Percentiles rank a stretch among this genome's conserved stretches.
Conservation (phyloP, 768 basidiomycete genomes). For the Lentinula guzmanii region DNA sequence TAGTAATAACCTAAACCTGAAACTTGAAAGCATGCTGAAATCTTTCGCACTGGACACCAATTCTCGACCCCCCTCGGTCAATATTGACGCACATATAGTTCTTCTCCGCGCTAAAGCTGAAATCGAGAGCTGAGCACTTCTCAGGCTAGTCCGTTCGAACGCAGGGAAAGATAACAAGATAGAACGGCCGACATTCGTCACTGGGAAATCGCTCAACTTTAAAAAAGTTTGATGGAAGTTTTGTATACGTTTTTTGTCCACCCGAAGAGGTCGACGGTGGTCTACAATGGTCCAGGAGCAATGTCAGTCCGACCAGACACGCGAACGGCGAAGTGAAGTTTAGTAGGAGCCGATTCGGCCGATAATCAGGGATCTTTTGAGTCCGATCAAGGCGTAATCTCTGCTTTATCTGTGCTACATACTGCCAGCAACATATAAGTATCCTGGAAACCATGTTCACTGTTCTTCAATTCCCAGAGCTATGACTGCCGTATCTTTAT, state of each 20-base stretch:
- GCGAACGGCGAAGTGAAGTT: neutral
- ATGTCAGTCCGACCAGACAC: neutral
- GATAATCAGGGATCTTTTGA: neutral
- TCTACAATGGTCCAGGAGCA: neutral
- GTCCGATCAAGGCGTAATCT: neutral
- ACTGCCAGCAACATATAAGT: neutral
- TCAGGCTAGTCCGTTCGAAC: neutral
- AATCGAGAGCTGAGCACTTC: neutral
- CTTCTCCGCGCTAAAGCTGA: neutral
- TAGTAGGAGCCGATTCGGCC: neutral
- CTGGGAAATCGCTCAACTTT: neutral
- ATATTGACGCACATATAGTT: neutral
- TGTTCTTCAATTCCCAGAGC: neutral
- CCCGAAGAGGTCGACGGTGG: neutral
- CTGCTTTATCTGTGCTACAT: neutral
- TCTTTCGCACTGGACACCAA: neutral
- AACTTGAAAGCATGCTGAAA: neutral
- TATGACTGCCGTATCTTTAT: constrained; percentile 2
- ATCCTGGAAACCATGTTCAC: neutral
- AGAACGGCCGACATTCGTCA: neutral
- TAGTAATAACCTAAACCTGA: neutral
- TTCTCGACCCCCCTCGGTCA: neutral
- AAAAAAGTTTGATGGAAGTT: neutral
- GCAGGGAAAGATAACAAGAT: neutral
- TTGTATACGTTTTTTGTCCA: neutral